Evolutionary conservation across 2,329 filamentous ascomycete genomes (phyloP).

Genomic region (Rhinocladiella similis): DNA sequence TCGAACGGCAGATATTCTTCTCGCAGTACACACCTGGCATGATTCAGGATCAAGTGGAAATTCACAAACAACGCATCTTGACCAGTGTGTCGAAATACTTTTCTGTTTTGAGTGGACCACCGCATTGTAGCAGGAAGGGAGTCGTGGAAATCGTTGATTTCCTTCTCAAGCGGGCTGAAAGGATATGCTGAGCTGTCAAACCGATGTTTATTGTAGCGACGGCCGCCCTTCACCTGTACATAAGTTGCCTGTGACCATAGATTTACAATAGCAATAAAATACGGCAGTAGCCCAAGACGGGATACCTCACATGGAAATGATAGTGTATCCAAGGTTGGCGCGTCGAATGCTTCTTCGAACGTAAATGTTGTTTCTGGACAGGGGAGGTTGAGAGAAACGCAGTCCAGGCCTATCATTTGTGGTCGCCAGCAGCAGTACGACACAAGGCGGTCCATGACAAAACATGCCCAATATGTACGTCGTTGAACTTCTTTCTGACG

Average conservation of each 20-base stretch:
- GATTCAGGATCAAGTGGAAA: conserved; percentile 3
- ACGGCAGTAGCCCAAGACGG: not conserved
- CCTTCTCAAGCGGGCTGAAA: too few relatives aligned
- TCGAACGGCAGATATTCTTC: conserved; percentile 3
- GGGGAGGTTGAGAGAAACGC: not conserved
- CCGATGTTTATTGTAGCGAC: not conserved
- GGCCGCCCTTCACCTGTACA: conserved; percentile 1
- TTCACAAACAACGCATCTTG: conserved; percentile 1
- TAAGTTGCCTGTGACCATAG: conserved; percentile 4
- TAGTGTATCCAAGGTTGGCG: not conserved
- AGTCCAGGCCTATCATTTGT: conserved; percentile 1
- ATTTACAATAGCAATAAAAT: conserved; percentile 2
- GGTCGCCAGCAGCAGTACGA: conserved; percentile 6
- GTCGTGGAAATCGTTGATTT: not conserved
- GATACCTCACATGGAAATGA: not conserved
- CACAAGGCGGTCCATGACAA: conserved; percentile 3
- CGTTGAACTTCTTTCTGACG: not conserved
- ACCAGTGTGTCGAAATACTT: not conserved
- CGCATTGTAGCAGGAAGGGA: not conserved
- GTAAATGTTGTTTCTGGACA: not conserved
- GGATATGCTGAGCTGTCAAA: too few relatives aligned
- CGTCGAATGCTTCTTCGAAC: not conserved
- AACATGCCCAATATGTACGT: conserved; percentile 4
- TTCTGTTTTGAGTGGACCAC: conserved; percentile 4
- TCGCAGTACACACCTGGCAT: conserved; percentile 1